Percentiles rank a stretch among this genome's conserved stretches.
Evolutionary conservation across 306 rosid species (phyloP).

Genomic region (Senna tora): DNA sequence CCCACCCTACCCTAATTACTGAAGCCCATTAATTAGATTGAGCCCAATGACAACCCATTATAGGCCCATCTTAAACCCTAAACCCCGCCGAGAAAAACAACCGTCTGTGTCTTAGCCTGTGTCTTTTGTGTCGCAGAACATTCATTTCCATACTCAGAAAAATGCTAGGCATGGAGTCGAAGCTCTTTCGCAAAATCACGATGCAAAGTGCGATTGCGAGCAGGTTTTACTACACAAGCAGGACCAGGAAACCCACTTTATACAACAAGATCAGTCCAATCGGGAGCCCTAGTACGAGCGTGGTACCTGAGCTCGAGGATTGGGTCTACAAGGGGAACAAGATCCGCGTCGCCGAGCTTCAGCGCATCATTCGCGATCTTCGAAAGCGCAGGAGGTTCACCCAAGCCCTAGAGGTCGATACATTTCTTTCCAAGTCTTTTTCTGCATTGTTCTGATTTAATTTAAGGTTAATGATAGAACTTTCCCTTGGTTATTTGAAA

Average conservation of each 20-base stretch:
- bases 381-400: conserved; percentile 77
- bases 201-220: conserved; percentile 32
- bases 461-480: background rate
- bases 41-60: background rate
- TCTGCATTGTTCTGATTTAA: conserved; percentile 14
- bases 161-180: conserved; percentile 53
- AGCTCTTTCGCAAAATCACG: conserved; percentile 48
- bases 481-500: background rate
- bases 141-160: background rate
- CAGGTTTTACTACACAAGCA: conserved; percentile 70
- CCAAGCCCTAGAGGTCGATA: conserved; percentile 73
- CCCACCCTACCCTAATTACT: no score
- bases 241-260: conserved; percentile 56
- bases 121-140: no score
- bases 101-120: background rate
- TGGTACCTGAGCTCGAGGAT: conserved; percentile 67
- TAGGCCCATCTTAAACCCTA: conserved; percentile 16
- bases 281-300: conserved; percentile 53
- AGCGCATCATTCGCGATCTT: conserved; percentile 77
- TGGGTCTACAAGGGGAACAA: conserved; percentile 79
- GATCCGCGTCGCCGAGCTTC: conserved; percentile 68
- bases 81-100: background rate
- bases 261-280: conserved; percentile 78
- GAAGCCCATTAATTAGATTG: no score
- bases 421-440: conserved; percentile 7